These are phyloP conservation scores for Yamadazyma sp. DNA, from an alignment of 805 yeast species.

Conservation along the genomic window DNA sequence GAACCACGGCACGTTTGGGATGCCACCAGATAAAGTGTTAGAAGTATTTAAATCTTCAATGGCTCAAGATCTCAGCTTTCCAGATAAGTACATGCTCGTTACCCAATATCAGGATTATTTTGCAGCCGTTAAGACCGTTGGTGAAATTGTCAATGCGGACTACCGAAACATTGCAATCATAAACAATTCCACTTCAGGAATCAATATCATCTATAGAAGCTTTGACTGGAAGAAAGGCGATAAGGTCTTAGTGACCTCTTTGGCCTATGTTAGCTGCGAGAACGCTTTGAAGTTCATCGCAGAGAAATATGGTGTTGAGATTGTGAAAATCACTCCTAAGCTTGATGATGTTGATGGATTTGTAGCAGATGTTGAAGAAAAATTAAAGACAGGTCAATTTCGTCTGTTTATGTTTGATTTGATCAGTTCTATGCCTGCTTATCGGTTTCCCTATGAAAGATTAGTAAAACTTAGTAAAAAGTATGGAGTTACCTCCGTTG, in stretches of 20 bases:
- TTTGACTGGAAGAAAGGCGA: slow-evolving; percentile 53
- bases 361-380: slow-evolving; percentile 22
- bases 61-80: slow-evolving; percentile 31
- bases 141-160: slow-evolving; percentile 46
- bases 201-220: slow-evolving; percentile 56
- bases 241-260: slow-evolving; percentile 46
- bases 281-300: slow-evolving; percentile 48
- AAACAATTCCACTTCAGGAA: slow-evolving; percentile 60
- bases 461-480: slow-evolving; percentile 46
- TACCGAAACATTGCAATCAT: slow-evolving; percentile 51
- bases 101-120: slow-evolving; percentile 28
- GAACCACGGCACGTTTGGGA: slow-evolving; percentile 68
- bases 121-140: slow-evolving; percentile 36
- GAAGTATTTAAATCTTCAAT: slow-evolving; percentile 32
- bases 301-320: slow-evolving; percentile 26
- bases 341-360: slow-evolving; percentile 40
- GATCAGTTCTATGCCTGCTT: slow-evolving; percentile 65
- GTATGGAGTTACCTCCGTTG: slow-evolving; percentile 49
- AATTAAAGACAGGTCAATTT: slow-evolving; percentile 22
- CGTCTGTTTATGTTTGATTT: slow-evolving; percentile 55
- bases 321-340: slow-evolving; percentile 36
- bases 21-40: slow-evolving; percentile 49
- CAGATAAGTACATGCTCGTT: slow-evolving; percentile 46
- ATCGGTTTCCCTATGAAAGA: slow-evolving; percentile 53
- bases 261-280: slow-evolving; percentile 55